Evolutionary conservation across 2,329 filamentous ascomycete species (phyloP).

Genomic region (Aspergillus sp.): DNA sequence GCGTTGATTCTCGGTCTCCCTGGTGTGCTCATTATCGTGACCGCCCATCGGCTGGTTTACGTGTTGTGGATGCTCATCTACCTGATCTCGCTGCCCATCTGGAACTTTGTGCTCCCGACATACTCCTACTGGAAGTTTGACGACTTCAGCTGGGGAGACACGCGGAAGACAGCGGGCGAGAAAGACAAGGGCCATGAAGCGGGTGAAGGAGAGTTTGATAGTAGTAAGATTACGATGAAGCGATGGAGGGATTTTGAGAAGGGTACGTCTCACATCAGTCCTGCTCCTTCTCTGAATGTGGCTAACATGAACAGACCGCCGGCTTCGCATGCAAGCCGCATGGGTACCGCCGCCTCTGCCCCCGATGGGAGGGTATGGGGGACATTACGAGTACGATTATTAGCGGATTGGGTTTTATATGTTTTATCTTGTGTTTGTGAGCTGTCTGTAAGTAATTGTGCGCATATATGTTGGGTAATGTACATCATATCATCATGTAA

Average conservation of each 20-base stretch:
- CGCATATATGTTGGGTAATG: too few species aligned
- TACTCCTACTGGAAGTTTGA: constrained; percentile 99
- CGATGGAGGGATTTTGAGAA: constrained; percentile 95
- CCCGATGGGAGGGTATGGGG: constrained; percentile 23
- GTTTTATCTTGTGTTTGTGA: neutral
- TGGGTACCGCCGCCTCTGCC: constrained; percentile 26
- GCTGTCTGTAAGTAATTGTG: neutral
- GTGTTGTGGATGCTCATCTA: constrained; percentile 98
- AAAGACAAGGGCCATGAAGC: constrained; percentile 80
- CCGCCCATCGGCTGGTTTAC: constrained; percentile 88
- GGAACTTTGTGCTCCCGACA: constrained; percentile 92
- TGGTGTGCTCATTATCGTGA: constrained; percentile 85
- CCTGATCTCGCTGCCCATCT: constrained; percentile 84
- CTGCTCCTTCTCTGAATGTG: neutral
- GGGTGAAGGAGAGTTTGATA: constrained; percentile 94
- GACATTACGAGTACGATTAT: constrained; percentile 40
- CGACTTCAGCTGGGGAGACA: constrained; percentile 99
- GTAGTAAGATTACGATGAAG: constrained; percentile 99
- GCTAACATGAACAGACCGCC: constrained; percentile 32
- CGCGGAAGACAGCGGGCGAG: constrained; percentile 89
- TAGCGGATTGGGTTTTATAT: constrained; percentile 14
- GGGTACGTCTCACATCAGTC: constrained; percentile 44
- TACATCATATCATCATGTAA: too few species aligned
- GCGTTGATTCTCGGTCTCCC: constrained; percentile 91
- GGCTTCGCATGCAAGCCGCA: constrained; percentile 25